Conservation (phyloP, 306 rosid genomes). For the Trifolium fragiferum region DNA sequence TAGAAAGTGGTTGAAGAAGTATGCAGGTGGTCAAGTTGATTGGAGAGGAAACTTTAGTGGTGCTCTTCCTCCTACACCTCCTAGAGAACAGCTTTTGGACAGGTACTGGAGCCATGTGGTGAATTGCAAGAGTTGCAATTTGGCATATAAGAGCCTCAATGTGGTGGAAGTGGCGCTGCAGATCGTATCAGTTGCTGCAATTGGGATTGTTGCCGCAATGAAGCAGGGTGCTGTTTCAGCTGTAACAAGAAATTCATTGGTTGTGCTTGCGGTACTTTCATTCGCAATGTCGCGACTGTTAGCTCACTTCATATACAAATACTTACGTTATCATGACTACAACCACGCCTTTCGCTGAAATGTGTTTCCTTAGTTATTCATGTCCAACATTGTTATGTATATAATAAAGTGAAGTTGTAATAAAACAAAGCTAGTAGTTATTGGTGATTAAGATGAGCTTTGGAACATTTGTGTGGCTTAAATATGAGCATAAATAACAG, state of each 20-base stretch:
- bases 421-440: too few relatives aligned
- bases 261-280: slow-evolving; percentile 60
- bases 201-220: slow-evolving; percentile 74
- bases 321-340: slow-evolving; percentile 81
- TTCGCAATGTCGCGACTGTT: slow-evolving; percentile 76
- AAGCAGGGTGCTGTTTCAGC: slow-evolving; percentile 54
- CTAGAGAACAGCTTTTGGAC: too few relatives aligned
- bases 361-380: not conserved
- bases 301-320: slow-evolving; percentile 76
- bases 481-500: not conserved
- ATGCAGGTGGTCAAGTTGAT: slow-evolving; percentile 79
- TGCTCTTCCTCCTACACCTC: too few relatives aligned
- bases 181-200: slow-evolving; percentile 58
- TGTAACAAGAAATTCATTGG: slow-evolving; percentile 55
- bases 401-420: slow-evolving; percentile 10
- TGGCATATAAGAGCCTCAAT: slow-evolving; percentile 73
- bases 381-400: slow-evolving; percentile 16
- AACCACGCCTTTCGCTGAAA: slow-evolving; percentile 67
- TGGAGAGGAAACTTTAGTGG: slow-evolving; percentile 84
- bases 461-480: not conserved
- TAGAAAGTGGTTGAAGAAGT: slow-evolving; percentile 85
- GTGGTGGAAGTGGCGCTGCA: slow-evolving; percentile 67
- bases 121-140: slow-evolving; percentile 80
- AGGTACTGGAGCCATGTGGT: slow-evolving; percentile 94
- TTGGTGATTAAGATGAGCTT: too few relatives aligned